Conservation (phyloP, 768 basidiomycete species). For the Boletus sp. region DNA sequence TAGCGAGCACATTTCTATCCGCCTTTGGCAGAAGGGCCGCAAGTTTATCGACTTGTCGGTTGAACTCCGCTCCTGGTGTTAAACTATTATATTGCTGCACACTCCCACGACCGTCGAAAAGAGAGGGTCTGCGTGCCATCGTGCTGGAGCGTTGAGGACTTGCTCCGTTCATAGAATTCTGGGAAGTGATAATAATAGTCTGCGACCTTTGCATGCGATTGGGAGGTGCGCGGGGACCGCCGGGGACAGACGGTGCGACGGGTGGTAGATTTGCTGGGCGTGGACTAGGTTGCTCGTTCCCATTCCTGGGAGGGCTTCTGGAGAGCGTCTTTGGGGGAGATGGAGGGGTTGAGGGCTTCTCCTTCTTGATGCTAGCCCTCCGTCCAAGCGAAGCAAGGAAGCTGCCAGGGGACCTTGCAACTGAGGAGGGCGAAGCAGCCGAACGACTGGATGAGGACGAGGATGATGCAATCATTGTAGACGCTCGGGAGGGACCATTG, state of each 20-base stretch:
- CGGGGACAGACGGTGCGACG: constrained; percentile 55
- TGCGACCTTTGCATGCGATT: constrained; percentile 63
- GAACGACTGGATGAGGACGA: constrained; percentile 49
- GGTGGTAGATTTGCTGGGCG: constrained; percentile 31
- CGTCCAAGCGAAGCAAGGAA: constrained; percentile 77
- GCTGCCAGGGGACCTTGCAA: constrained; percentile 45
- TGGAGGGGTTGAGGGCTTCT: constrained; percentile 29
- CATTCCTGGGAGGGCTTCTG: constrained; percentile 34
- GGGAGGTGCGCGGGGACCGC: constrained; percentile 71
- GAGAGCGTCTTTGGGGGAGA: constrained; percentile 36
- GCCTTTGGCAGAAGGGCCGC: constrained; percentile 70
- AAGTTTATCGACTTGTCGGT: constrained; percentile 67
- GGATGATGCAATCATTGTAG: constrained; percentile 36
- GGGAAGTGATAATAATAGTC: constrained; percentile 51
- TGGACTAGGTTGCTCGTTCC: constrained; percentile 24
- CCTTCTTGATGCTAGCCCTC: constrained; percentile 54
- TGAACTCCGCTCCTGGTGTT: constrained; percentile 47
- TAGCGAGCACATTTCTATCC: constrained; percentile 60
- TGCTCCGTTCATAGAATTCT: constrained; percentile 16
- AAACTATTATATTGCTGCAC: neutral
- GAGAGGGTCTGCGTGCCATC: constrained; percentile 27
- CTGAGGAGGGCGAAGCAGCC: constrained; percentile 39
- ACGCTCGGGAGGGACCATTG: constrained; percentile 25
- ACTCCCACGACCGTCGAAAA: constrained; percentile 25
- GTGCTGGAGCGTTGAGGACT: constrained; percentile 32